Conservation (phyloP, 2,329 filamentous ascomycete species). For the Tolypocladium nubicola region DNA sequence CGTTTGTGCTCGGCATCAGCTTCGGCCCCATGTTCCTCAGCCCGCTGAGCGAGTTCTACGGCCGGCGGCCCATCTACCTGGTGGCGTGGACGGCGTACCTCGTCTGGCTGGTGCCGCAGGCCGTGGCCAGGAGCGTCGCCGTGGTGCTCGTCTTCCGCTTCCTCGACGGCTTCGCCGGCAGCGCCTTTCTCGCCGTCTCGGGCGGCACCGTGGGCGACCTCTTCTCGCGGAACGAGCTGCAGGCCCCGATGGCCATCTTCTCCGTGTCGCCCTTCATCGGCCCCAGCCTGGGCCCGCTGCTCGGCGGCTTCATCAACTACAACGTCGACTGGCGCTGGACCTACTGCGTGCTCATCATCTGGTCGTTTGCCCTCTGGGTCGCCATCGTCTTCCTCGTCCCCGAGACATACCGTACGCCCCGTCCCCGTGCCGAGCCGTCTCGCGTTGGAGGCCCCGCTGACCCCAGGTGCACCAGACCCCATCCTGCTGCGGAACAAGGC, state of each 20-base stretch:
- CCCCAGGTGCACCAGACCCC: slow-evolving; percentile 32
- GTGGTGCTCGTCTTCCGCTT: slow-evolving; percentile 74
- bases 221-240: slow-evolving; percentile 58
- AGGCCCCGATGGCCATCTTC: slow-evolving; percentile 76
- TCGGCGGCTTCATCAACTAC: slow-evolving; percentile 77
- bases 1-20: slow-evolving; percentile 69
- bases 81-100: slow-evolving; percentile 63
- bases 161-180: slow-evolving; percentile 62
- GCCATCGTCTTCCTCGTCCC: slow-evolving; percentile 65
- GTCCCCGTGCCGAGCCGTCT: not conserved
- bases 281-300: slow-evolving; percentile 45
- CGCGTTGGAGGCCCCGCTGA: not conserved
- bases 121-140: slow-evolving; percentile 69
- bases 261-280: slow-evolving; percentile 55
- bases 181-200: slow-evolving; percentile 60
- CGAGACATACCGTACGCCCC: slow-evolving; percentile 64
- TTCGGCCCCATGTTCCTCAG: slow-evolving; percentile 52
- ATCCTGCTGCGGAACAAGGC: slow-evolving; percentile 67
- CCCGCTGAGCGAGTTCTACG: slow-evolving; percentile 68
- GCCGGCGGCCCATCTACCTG: slow-evolving; percentile 72
- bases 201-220: slow-evolving; percentile 80
- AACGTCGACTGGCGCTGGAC: slow-evolving; percentile 69
- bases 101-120: slow-evolving; percentile 72
- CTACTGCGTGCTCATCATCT: slow-evolving; percentile 78
- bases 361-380: slow-evolving; percentile 55